These are phyloP conservation scores for Lactifluus volemus DNA, from an alignment of 768 basidiomycete genomes.

Conservation along the genomic window DNA sequence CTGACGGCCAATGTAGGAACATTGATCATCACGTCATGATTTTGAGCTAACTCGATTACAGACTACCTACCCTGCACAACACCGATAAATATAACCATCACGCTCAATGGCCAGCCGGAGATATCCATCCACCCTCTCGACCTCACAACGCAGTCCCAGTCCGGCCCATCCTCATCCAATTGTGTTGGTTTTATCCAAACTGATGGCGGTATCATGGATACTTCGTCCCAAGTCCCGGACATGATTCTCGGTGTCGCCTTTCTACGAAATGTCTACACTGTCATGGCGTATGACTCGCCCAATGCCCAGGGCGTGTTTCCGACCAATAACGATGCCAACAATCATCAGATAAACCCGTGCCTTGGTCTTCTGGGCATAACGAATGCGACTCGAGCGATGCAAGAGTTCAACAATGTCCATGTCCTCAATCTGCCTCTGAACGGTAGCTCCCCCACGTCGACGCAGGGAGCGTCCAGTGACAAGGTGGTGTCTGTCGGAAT, in stretches of 20 bases:
- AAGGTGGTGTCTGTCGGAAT: slow-evolving; percentile 50
- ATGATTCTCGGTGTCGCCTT: slow-evolving; percentile 77
- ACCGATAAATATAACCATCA: slow-evolving; percentile 65
- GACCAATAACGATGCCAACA: slow-evolving; percentile 14
- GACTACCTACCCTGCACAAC: slow-evolving; percentile 69
- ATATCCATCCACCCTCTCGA: slow-evolving; percentile 71
- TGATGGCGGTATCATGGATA: slow-evolving; percentile 35
- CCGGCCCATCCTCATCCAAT: slow-evolving; percentile 33
- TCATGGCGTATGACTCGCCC: slow-evolving; percentile 58
- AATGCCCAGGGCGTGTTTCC: slow-evolving; percentile 39
- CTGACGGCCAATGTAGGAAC: slow-evolving; percentile 56
- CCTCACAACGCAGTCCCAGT: slow-evolving; percentile 42
- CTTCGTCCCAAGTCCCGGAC: slow-evolving; percentile 34
- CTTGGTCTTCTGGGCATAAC: slow-evolving; percentile 61
- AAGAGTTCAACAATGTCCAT: slow-evolving; percentile 63
- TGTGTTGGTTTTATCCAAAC: slow-evolving; percentile 67
- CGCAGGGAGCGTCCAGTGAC: slow-evolving; percentile 20
- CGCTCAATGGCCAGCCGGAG: slow-evolving; percentile 46
- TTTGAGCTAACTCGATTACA: slow-evolving; percentile 23
- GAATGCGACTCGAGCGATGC: slow-evolving; percentile 48
- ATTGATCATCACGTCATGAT: background rate
- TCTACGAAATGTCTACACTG: slow-evolving; percentile 66
- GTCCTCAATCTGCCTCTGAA: slow-evolving; percentile 46
- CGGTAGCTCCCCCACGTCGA: background rate
- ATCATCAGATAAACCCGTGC: slow-evolving; percentile 28